Conservation (phyloP, 148 eudicot genomes). For the Cornus suecica region DNA sequence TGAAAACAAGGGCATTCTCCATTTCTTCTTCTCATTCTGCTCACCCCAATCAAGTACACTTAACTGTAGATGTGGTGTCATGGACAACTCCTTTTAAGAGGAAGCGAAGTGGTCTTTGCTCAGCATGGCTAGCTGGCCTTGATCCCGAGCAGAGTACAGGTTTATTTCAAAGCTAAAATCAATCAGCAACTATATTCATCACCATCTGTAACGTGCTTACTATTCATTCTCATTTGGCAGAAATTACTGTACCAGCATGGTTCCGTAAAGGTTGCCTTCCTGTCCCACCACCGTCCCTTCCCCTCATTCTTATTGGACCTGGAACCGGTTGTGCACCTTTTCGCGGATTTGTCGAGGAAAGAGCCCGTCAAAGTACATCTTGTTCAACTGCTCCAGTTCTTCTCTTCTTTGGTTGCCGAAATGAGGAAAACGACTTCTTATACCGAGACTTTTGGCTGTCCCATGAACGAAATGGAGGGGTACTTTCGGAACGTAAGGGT, state of each 20-base stretch:
- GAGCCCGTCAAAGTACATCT: constrained; percentile 51
- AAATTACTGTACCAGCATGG: constrained; percentile 68
- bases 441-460: constrained; percentile 74
- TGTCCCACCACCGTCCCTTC: constrained; percentile 75
- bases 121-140: constrained; percentile 77
- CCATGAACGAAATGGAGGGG: constrained; percentile 52
- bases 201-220: background rate
- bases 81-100: constrained; percentile 87
- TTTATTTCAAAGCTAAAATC: background rate
- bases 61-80: constrained; percentile 71
- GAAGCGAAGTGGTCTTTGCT: constrained; percentile 80
- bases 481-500: constrained; percentile 73
- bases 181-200: background rate
- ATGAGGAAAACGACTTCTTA: constrained; percentile 58
- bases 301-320: constrained; percentile 90
- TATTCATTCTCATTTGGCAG: constrained; percentile 28
- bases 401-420: constrained; percentile 91
- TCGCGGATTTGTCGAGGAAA: constrained; percentile 73
- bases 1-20: constrained; percentile 82
- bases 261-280: constrained; percentile 82
- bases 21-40: constrained; percentile 76
- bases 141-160: constrained; percentile 57
- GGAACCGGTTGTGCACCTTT: constrained; percentile 98
- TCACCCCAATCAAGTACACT: constrained; percentile 82
- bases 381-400: constrained; percentile 62